Evolutionary conservation across 768 basidiomycete species (phyloP).

Genomic region (Pleurotus cornucopiae): DNA sequence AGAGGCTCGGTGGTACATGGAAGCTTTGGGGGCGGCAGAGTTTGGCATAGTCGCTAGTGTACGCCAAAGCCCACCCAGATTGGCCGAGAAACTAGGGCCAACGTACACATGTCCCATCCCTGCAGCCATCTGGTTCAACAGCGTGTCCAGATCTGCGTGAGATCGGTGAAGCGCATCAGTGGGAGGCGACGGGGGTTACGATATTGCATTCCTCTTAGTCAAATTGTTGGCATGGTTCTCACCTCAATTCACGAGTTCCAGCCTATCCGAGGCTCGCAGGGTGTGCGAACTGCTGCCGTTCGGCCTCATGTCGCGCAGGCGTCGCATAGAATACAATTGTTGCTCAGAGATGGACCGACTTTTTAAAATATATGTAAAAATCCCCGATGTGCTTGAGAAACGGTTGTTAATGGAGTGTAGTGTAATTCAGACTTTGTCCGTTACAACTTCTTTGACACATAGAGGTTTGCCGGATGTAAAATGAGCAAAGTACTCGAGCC

Average conservation of each 20-base stretch:
- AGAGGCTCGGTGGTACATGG: too few species aligned
- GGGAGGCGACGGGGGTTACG: background rate
- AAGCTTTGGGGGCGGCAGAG: too few species aligned
- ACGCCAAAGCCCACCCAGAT: too few species aligned
- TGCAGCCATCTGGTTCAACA: constrained; percentile 2
- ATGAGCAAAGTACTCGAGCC: too few species aligned
- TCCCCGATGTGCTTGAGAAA: too few species aligned
- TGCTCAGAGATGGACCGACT: background rate
- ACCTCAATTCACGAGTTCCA: background rate
- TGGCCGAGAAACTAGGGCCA: too few species aligned
- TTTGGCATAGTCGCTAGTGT: too few species aligned
- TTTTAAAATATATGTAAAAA: background rate
- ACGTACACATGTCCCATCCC: background rate
- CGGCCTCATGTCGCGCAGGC: background rate
- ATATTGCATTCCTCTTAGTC: background rate
- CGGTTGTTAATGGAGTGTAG: too few species aligned
- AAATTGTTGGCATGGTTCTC: constrained; percentile 2
- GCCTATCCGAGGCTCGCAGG: background rate
- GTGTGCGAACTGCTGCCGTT: background rate
- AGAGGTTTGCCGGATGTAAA: too few species aligned
- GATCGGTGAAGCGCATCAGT: constrained; percentile 3
- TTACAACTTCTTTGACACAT: too few species aligned
- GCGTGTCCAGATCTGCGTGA: constrained; percentile 1
- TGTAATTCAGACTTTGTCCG: too few species aligned
- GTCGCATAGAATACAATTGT: background rate